phyloP scores from a whole-genome alignment of 441 rosid species.

The Daphne laureola region DNA sequence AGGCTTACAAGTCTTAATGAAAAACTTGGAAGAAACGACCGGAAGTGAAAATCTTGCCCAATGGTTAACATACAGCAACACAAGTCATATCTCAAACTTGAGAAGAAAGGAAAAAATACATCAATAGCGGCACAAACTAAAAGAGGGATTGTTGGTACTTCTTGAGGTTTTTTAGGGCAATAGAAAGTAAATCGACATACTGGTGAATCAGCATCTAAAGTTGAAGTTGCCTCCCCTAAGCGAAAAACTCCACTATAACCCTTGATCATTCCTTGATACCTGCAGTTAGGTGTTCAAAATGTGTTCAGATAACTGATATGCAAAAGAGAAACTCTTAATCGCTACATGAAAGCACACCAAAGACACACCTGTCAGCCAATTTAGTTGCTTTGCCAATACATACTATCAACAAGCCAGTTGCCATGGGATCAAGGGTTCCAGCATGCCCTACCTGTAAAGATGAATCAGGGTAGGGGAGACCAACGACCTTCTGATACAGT shows the following conservation, averaged over 20 bases:
- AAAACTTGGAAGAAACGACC: no score
- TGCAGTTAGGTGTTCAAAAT: constrained; percentile 25
- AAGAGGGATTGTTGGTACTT: no score
- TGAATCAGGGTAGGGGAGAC: constrained; percentile 11
- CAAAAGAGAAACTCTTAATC: neutral
- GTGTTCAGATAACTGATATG: constrained; percentile 3
- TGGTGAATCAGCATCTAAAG: constrained; percentile 93
- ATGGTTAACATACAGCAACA: neutral
- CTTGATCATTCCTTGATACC: constrained; percentile 90
- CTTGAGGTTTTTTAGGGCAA: no score
- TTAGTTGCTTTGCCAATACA: constrained; percentile 92
- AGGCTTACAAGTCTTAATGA: neutral
- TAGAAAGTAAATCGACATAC: constrained; percentile 31
- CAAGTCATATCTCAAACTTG: neutral
- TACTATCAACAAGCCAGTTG: constrained; percentile 86
- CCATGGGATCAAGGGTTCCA: constrained; percentile 99
- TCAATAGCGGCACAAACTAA: neutral
- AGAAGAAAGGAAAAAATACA: constrained; percentile 9
- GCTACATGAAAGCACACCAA: constrained; percentile 11
- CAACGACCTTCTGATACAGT: neutral
- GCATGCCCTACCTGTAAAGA: constrained; percentile 84
- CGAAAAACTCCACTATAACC: constrained; percentile 92
- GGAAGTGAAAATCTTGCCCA: neutral
- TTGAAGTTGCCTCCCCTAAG: constrained; percentile 95
- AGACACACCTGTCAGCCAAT: constrained; percentile 67